These are phyloP conservation scores for Limonium bicolor DNA, from an alignment of 148 eudicot genomes.

Conservation along the genomic window DNA sequence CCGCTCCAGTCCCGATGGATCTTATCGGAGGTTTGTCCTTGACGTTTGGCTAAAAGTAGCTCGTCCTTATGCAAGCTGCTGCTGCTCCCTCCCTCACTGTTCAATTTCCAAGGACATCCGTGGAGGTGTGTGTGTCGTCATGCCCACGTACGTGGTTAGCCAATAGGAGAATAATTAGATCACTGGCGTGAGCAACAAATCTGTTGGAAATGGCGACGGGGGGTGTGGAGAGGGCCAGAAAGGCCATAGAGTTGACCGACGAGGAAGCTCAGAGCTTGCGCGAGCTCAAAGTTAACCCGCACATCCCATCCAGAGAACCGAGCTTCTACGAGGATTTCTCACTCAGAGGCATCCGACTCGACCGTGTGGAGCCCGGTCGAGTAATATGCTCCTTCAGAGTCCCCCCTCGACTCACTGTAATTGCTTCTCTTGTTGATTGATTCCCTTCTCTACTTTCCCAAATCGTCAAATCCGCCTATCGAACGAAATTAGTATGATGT, in stretches of 20 bases:
- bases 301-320: slow-evolving; percentile 13
- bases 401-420: slow-evolving; percentile 51
- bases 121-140: too few species aligned
- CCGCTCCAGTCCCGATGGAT: too few species aligned
- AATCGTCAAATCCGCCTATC: not conserved
- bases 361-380: slow-evolving; percentile 37
- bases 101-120: too few species aligned
- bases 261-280: slow-evolving; percentile 19
- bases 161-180: too few species aligned
- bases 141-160: too few species aligned
- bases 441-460: not conserved
- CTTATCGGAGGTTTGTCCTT: too few species aligned
- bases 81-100: too few species aligned
- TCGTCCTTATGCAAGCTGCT: too few species aligned
- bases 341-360: slow-evolving; percentile 36
- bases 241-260: slow-evolving; percentile 11
- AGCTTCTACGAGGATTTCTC: slow-evolving; percentile 39
- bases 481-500: not conserved
- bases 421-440: not conserved
- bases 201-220: not conserved
- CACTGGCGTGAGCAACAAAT: too few species aligned
- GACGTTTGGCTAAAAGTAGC: too few species aligned
- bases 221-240: slow-evolving; percentile 31
- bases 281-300: slow-evolving; percentile 25
- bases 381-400: slow-evolving; percentile 42